Evolutionary conservation across 176 grass and related monocot species (phyloP), one percentile per base, ranked within the genome.

Genomic region (Guadua angustifolia): DNA sequence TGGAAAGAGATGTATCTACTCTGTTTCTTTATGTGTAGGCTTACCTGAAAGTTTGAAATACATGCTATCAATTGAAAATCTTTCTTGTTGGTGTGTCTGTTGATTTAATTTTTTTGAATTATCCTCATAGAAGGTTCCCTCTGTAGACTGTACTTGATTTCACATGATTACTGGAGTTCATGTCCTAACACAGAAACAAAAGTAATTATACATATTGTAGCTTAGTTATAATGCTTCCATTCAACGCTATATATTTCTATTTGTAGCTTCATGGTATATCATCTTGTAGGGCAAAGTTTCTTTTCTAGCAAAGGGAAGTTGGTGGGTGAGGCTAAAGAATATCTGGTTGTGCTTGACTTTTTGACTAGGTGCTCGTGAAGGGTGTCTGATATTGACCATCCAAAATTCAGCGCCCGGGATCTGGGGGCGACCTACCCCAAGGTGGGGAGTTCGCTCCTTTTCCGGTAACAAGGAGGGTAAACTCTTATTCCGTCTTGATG

Each of bases 361-460:
- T 79, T 73, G 25, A 50, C 11, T 42, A 70, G 15, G 71, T 59
- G 7, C 22, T 79, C 78, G 51, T 86, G 47, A 77, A 50, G 86
- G 84, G 65, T 83, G 79, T 79, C 69, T 74, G 79, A 66, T 56
- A 61, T 69, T 44, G 66, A 83, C 11, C 13, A 29, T 88, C 35
- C 75, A 95, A 90, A 79, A 98, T 95, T 93, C 90, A 98, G 95
- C 81, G 67, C 32, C 95, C 71, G 38, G 84, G 64, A 81, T 93
- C 92, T 57, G 92, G 92, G 95, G 49, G 88, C 63, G 83, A 95
- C 72, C 92, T 95, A 65, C 89, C 95, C 87, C 90, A 89, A 70
- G 79, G 53, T 82, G 93, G 91, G 87, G 96, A 99, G 73, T 95
- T 95, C 74, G 80, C 90, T 93, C 91, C 96, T 80, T 93, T 92